A percentile compares a stretch with the other conserved stretches of the same genome.
These are phyloP conservation scores for Hemileia vastatrix DNA, from an alignment of 1,284 basidiomycete species.

Conservation along the genomic window DNA sequence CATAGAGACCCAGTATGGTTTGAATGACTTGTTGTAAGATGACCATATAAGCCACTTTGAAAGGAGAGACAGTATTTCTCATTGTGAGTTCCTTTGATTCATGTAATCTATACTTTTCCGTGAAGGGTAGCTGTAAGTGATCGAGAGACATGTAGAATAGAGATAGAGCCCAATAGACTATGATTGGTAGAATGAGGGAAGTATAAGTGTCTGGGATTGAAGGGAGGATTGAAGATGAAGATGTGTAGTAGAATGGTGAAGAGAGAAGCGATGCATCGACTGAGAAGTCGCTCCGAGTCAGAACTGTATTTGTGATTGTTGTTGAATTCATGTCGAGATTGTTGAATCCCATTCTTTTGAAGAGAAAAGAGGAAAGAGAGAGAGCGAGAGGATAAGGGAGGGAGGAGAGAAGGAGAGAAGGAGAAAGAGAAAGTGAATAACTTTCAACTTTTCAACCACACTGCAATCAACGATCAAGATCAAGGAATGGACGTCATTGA, in stretches of 20 bases:
- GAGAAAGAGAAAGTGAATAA: too few relatives aligned
- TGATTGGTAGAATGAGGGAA: conserved; percentile 34
- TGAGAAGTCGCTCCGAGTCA: too few relatives aligned
- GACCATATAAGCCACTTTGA: conserved; percentile 37
- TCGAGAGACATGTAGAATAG: conserved; percentile 36
- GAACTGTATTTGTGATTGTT: too few relatives aligned
- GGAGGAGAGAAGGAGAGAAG: too few relatives aligned
- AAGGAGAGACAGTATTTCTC: conserved; percentile 36
- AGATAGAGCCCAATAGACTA: conserved; percentile 38
- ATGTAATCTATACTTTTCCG: conserved; percentile 38
- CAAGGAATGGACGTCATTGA: not conserved
- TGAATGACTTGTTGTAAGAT: conserved; percentile 38
- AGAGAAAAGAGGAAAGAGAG: too few relatives aligned
- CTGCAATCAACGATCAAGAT: too few relatives aligned
- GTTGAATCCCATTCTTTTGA: too few relatives aligned
- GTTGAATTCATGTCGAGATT: too few relatives aligned
- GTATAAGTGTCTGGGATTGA: conserved; percentile 39
- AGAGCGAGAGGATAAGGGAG: too few relatives aligned
- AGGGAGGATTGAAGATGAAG: conserved; percentile 28
- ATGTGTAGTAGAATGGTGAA: conserved; percentile 33
- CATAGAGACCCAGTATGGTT: conserved; percentile 34
- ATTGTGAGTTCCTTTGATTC: conserved; percentile 38
- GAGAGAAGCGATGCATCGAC: too few relatives aligned
- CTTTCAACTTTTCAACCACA: too few relatives aligned
- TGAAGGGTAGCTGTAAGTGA: conserved; percentile 32